A percentile compares a stretch with the other conserved stretches of the same genome.
These are phyloP conservation scores for Ogataea thermomethanolica DNA, from an alignment of 805 yeast species.

Conservation along the genomic window DNA sequence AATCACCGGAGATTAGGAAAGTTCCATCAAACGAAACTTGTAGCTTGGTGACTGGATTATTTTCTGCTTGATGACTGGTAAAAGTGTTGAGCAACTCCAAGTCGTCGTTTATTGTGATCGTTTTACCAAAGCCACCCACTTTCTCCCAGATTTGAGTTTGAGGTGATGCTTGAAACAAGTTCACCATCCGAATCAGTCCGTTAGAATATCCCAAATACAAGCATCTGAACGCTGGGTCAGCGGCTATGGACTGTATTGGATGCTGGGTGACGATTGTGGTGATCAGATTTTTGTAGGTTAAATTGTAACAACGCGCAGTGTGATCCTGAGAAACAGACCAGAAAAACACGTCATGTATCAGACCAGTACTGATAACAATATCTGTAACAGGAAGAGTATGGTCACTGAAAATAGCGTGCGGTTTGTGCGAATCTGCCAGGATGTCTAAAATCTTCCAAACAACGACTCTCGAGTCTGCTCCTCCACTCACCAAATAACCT, in stretches of 20 bases:
- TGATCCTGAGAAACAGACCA: slow-evolving; percentile 71
- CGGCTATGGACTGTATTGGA: slow-evolving; percentile 53
- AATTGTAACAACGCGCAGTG: slow-evolving; percentile 69
- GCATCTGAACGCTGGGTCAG: slow-evolving; percentile 78
- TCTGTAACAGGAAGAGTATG: slow-evolving; percentile 49
- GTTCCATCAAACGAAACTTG: slow-evolving; percentile 74
- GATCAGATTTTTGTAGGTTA: slow-evolving; percentile 43
- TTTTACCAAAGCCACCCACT: slow-evolving; percentile 55
- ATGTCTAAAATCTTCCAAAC: slow-evolving; percentile 72
- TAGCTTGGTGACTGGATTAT: slow-evolving; percentile 47
- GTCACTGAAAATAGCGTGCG: slow-evolving; percentile 57
- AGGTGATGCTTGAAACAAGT: slow-evolving; percentile 42
- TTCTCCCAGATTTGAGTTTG: slow-evolving; percentile 44
- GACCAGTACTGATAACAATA: slow-evolving; percentile 43
- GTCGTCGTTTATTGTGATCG: slow-evolving; percentile 50
- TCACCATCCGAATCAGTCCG: slow-evolving; percentile 58
- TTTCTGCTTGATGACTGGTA: slow-evolving; percentile 43
- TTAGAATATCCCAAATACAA: slow-evolving; percentile 64
- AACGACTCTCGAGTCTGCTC: slow-evolving; percentile 74
- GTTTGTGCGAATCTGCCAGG: slow-evolving; percentile 46
- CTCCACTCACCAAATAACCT: slow-evolving; percentile 69
- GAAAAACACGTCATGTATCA: slow-evolving; percentile 55
- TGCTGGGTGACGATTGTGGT: slow-evolving; percentile 69
- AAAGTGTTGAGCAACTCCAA: slow-evolving; percentile 48
- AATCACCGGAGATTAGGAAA: slow-evolving; percentile 67